These are phyloP conservation scores for Urtica urens DNA, from an alignment of 306 rosid genomes.

Conservation along the genomic window DNA sequence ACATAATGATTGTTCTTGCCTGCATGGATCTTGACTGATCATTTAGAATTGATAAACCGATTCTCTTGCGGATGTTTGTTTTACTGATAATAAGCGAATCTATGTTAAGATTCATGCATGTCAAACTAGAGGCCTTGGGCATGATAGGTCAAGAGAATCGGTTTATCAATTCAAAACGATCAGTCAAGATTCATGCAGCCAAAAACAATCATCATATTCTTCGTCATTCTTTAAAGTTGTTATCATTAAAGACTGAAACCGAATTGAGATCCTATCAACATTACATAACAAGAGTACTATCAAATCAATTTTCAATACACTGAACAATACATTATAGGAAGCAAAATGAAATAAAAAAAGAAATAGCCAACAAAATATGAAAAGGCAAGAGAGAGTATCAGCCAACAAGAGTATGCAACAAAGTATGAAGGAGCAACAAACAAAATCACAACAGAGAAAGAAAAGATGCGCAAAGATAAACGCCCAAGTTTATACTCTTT, in stretches of 20 bases:
- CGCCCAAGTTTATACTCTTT: not conserved
- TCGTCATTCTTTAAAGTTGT: conserved; percentile 9
- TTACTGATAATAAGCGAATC: conserved; percentile 73
- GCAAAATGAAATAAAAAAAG: conserved; percentile 87
- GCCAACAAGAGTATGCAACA: conserved; percentile 91
- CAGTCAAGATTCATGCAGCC: not conserved
- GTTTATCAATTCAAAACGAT: not conserved
- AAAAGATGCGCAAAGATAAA: conserved; percentile 7
- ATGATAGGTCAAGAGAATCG: too few species aligned
- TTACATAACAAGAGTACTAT: conserved; percentile 90
- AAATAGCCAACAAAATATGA: conserved; percentile 78
- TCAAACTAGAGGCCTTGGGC: conserved; percentile 80
- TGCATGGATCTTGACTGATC: not conserved
- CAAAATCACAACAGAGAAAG: conserved; percentile 7
- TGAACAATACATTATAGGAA: too few species aligned
- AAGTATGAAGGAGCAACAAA: conserved; percentile 14
- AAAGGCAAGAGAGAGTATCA: conserved; percentile 96
- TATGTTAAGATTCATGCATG: conserved; percentile 88
- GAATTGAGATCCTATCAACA: conserved; percentile 74
- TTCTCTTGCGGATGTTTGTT: too few species aligned
- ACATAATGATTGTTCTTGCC: too few species aligned
- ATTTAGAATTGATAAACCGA: conserved; percentile 5
- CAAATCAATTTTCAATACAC: too few species aligned
- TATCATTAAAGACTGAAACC: conserved; percentile 71
- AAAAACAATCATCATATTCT: too few species aligned